These are phyloP conservation scores for Fusarium sp. DNA, from an alignment of 2,329 filamentous ascomycete species.

Conservation along the genomic window DNA sequence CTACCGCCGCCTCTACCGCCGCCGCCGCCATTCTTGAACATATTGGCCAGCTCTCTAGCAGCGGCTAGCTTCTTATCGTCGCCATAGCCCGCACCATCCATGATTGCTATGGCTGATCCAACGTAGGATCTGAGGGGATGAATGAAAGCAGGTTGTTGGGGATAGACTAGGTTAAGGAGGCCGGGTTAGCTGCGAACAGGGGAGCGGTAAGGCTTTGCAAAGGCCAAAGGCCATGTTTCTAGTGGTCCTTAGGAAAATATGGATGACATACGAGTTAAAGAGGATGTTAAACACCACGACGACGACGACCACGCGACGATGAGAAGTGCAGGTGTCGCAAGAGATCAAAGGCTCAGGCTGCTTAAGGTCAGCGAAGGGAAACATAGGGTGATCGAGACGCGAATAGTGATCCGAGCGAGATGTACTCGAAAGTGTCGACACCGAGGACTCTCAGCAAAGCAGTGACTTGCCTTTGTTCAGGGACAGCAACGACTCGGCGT, in stretches of 20 bases:
- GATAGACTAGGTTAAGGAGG: neutral
- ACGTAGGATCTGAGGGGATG: neutral
- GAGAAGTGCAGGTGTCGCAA: neutral
- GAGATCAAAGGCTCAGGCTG: neutral
- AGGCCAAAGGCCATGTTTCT: too few relatives aligned
- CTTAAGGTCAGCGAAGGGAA: neutral
- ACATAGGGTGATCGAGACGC: neutral
- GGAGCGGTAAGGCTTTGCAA: neutral
- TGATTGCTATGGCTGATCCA: neutral
- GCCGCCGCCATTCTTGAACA: slow-evolving; percentile 36
- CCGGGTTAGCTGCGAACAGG: neutral
- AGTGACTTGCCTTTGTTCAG: slow-evolving; percentile 4
- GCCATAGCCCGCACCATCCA: slow-evolving; percentile 41
- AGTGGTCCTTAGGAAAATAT: neutral
- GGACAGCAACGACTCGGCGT: neutral
- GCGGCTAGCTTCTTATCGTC: slow-evolving; percentile 48
- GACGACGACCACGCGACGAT: neutral
- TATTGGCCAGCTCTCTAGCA: slow-evolving; percentile 47
- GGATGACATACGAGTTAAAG: neutral
- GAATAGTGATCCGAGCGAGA: neutral
- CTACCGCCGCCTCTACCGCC: neutral
- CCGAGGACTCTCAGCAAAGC: neutral
- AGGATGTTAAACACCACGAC: neutral
- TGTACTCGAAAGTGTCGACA: neutral
- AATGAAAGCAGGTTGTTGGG: neutral